These are phyloP conservation scores for Pterocarpus macrocarpus DNA, from an alignment of 306 rosid species.

Conservation along the genomic window DNA sequence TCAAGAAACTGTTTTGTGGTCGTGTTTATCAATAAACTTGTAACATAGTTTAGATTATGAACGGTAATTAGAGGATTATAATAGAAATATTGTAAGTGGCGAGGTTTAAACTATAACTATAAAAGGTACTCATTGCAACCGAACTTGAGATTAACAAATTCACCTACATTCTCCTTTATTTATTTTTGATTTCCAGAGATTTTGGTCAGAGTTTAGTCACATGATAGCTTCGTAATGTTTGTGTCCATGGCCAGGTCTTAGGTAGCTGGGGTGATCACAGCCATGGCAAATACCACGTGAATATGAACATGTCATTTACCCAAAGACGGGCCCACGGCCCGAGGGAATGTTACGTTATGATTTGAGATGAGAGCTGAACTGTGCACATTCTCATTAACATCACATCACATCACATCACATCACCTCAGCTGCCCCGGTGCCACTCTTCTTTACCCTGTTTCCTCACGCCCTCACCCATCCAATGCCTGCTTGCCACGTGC, in stretches of 20 bases:
- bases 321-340: conserved; percentile 34
- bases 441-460: conserved; percentile 3
- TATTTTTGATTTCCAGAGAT: too few relatives aligned
- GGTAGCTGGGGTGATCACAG: conserved; percentile 28
- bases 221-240: not conserved
- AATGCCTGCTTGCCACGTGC: conserved; percentile 54
- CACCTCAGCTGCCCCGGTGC: conserved; percentile 6
- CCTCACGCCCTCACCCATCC: conserved; percentile 35
- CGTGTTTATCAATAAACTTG: too few relatives aligned
- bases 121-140: too few relatives aligned
- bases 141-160: too few relatives aligned
- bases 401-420: conserved; percentile 28
- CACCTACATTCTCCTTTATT: too few relatives aligned
- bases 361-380: not conserved
- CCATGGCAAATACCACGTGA: conserved; percentile 7
- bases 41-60: too few relatives aligned
- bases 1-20: too few relatives aligned
- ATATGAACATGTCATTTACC: conserved; percentile 36
- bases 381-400: too few relatives aligned
- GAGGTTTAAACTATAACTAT: too few relatives aligned
- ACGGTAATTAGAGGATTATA: too few relatives aligned
- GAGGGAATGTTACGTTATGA: conserved; percentile 52
- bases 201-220: too few relatives aligned
- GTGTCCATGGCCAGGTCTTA: not conserved
- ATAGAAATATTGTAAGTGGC: too few relatives aligned